Conservation (phyloP, 139 green algal genomes). For the Coelastrella sp. region DNA sequence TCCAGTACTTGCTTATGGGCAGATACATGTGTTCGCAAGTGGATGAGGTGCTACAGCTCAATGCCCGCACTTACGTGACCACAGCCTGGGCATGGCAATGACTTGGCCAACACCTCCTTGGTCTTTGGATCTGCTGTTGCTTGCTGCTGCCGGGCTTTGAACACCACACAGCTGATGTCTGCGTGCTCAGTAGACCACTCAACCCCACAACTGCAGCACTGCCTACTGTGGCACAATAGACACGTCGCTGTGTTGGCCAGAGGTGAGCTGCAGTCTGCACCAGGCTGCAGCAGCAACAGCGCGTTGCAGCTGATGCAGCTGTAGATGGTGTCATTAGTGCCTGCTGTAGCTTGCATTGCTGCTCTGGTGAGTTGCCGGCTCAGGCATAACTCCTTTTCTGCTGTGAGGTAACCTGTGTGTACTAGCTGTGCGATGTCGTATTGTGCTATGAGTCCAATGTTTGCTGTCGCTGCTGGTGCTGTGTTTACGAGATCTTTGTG, state of each 20-base stretch:
- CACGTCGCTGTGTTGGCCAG: background rate
- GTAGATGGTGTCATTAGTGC: background rate
- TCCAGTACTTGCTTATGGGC: too few species aligned
- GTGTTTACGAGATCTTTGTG: background rate
- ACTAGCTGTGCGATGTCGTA: background rate
- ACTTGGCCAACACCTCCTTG: background rate
- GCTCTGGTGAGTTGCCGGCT: background rate
- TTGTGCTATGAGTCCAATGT: background rate
- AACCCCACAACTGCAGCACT: background rate
- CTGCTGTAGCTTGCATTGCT: background rate
- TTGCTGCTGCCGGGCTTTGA: background rate
- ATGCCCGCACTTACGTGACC: background rate
- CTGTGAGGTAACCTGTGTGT: background rate
- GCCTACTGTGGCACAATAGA: background rate
- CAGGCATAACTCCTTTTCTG: background rate
- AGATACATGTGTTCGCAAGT: too few species aligned
- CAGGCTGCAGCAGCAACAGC: background rate
- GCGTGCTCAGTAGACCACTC: background rate
- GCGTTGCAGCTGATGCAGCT: background rate
- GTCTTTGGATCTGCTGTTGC: background rate
- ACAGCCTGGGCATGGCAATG: background rate
- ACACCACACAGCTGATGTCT: background rate
- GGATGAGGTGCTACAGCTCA: background rate
- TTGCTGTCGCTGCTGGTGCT: background rate
- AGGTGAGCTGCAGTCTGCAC: background rate